These are phyloP conservation scores for Sequoia sempervirens DNA, from an alignment of 75 land plant genomes.

Conservation along the genomic window DNA sequence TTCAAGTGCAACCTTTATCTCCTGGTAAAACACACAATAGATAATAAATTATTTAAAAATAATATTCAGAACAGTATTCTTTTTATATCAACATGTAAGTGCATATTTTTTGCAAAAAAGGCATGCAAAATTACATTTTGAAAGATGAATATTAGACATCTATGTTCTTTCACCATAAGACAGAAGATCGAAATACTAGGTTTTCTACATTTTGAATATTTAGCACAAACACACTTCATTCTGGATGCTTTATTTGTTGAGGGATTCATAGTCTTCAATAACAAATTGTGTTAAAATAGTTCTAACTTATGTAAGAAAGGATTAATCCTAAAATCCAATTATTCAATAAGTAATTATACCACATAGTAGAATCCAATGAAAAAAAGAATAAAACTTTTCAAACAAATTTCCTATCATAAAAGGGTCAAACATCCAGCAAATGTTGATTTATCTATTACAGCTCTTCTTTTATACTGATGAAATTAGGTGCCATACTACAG, in stretches of 20 bases:
- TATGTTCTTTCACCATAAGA: not conserved
- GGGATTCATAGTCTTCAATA: not conserved
- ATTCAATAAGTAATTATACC: no score
- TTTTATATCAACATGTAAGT: not conserved
- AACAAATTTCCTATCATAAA: no score
- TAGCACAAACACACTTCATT: not conserved
- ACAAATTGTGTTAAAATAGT: not conserved
- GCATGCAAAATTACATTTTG: not conserved
- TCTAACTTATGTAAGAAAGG: no score
- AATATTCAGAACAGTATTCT: not conserved
- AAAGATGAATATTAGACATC: not conserved
- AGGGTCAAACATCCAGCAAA: no score
- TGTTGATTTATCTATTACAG: no score
- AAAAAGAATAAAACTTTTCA: no score
- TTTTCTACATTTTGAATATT: not conserved
- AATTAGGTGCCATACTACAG: not conserved
- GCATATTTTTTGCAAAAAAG: not conserved
- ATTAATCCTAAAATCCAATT: no score
- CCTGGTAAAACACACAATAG: constrained; percentile 37
- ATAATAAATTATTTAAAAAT: not conserved
- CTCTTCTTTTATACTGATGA: not conserved
- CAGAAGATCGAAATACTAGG: not conserved
- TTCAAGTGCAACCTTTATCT: constrained; percentile 78
- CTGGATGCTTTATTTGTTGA: not conserved
- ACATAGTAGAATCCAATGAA: no score